Percentiles rank a stretch among this genome's conserved stretches.
Evolutionary conservation across 2,329 filamentous ascomycete genomes (phyloP).

Genomic region (Botryotinia globosa): DNA sequence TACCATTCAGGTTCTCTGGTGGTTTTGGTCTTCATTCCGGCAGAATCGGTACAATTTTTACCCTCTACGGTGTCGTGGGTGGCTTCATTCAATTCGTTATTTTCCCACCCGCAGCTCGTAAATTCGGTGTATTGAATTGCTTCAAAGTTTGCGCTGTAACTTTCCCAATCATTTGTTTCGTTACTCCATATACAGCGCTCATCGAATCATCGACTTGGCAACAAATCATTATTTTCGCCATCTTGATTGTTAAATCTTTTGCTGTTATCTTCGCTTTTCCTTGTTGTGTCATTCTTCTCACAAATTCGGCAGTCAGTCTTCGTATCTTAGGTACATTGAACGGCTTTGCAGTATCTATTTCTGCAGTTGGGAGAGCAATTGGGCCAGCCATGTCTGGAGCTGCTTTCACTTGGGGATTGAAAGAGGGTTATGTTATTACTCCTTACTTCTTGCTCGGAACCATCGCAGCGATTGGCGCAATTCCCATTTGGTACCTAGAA

Average conservation of each 20-base stretch:
- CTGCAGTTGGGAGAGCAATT: conserved; percentile 72
- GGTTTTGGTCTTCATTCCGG: conserved; percentile 74
- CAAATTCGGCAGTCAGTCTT: conserved; percentile 76
- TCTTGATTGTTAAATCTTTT: conserved; percentile 73
- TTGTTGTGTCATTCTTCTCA: conserved; percentile 83
- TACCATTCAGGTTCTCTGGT: conserved; percentile 79
- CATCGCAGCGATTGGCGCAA: conserved; percentile 61
- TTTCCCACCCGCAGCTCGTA: conserved; percentile 74
- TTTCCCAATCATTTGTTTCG: conserved; percentile 73
- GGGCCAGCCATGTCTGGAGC: conserved; percentile 74
- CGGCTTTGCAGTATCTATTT: conserved; percentile 81
- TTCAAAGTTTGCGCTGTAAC: conserved; percentile 64
- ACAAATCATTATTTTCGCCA: conserved; percentile 58
- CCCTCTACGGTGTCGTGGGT: conserved; percentile 73
- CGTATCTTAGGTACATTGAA: conserved; percentile 83
- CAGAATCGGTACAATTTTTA: conserved; percentile 82
- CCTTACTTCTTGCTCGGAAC: conserved; percentile 77
- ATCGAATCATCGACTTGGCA: conserved; percentile 49
- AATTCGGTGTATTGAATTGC: conserved; percentile 71
- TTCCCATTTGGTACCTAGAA: conserved; percentile 72
- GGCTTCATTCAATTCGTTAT: conserved; percentile 82
- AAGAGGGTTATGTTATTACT: conserved; percentile 70
- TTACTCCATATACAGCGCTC: conserved; percentile 79
- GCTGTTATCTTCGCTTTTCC: conserved; percentile 84
- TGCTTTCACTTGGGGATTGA: conserved; percentile 73